phyloP scores from a whole-genome alignment of 106 monocot genomes.

The Dendrobium huoshanense region DNA sequence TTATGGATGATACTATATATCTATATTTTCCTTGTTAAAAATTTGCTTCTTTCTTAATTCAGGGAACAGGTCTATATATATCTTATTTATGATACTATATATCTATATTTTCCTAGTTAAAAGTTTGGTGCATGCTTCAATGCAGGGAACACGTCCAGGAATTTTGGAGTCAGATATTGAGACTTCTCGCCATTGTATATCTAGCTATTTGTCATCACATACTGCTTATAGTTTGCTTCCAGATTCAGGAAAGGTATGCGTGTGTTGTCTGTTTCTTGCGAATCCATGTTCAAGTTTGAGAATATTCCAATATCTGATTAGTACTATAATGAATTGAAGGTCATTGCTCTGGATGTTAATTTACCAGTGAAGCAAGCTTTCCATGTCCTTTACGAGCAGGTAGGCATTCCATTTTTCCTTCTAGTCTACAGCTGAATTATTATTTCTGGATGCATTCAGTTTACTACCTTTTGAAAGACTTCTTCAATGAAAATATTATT shows the following conservation, averaged over 20 bases:
- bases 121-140: not conserved
- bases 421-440: not conserved
- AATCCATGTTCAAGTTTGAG: not conserved
- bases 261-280: not conserved
- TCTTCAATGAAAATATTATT: not conserved
- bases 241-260: slow-evolving; percentile 77
- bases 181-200: slow-evolving; percentile 50
- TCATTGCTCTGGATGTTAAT: slow-evolving; percentile 86
- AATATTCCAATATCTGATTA: not conserved
- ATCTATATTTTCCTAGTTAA: not conserved
- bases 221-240: slow-evolving; percentile 83
- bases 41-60: slow-evolving; percentile 9
- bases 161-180: slow-evolving; percentile 52
- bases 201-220: slow-evolving; percentile 48
- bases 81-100: no score
- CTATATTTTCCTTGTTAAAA: not conserved
- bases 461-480: not conserved
- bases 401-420: slow-evolving; percentile 11
- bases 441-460: not conserved
- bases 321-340: slow-evolving; percentile 28
- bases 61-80: slow-evolving; percentile 20
- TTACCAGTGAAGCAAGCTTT: slow-evolving; percentile 98
- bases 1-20: no score
- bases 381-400: slow-evolving; percentile 93
- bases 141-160: slow-evolving; percentile 37